These are phyloP conservation scores for Borovskyia barvae DNA, from an alignment of 208 protist species.

Conservation along the genomic window DNA sequence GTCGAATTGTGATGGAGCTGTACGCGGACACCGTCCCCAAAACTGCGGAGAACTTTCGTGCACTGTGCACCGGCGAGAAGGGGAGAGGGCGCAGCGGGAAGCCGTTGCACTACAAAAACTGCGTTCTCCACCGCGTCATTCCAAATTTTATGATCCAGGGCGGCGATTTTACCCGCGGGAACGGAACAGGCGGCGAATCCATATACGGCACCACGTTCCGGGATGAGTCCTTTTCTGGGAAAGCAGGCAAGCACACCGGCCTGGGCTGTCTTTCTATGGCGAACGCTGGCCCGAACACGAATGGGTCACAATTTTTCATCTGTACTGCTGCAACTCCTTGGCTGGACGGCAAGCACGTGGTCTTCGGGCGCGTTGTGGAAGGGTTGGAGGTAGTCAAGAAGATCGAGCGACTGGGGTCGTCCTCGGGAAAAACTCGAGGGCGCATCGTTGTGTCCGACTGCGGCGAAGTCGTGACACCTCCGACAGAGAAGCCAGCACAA, in stretches of 20 bases:
- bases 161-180: slow-evolving; percentile 96
- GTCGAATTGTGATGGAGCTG: slow-evolving; percentile 91
- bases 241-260: slow-evolving; percentile 89
- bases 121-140: slow-evolving; percentile 96
- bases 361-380: slow-evolving; percentile 93
- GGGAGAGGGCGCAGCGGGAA: slow-evolving; percentile 91
- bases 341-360: slow-evolving; percentile 96
- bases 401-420: slow-evolving; percentile 73
- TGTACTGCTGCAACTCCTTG: slow-evolving; percentile 82
- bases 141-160: slow-evolving; percentile 96
- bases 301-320: slow-evolving; percentile 95
- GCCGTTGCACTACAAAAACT: slow-evolving; percentile 96
- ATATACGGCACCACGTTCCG: slow-evolving; percentile 97
- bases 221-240: slow-evolving; percentile 97
- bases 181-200: slow-evolving; percentile 97
- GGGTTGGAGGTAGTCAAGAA: slow-evolving; percentile 84
- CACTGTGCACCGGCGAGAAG: slow-evolving; percentile 89
- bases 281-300: slow-evolving; percentile 97
- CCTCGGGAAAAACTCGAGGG: slow-evolving; percentile 64
- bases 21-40: slow-evolving; percentile 92
- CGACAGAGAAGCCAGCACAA: neutral
- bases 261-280: slow-evolving; percentile 98
- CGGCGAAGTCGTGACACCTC: slow-evolving; percentile 53
- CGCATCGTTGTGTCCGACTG: slow-evolving; percentile 73
- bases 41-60: slow-evolving; percentile 92